Evolutionary conservation across 1,139 yeast genomes (phyloP).

Genomic region (Saccharomycopsis phalli): DNA sequence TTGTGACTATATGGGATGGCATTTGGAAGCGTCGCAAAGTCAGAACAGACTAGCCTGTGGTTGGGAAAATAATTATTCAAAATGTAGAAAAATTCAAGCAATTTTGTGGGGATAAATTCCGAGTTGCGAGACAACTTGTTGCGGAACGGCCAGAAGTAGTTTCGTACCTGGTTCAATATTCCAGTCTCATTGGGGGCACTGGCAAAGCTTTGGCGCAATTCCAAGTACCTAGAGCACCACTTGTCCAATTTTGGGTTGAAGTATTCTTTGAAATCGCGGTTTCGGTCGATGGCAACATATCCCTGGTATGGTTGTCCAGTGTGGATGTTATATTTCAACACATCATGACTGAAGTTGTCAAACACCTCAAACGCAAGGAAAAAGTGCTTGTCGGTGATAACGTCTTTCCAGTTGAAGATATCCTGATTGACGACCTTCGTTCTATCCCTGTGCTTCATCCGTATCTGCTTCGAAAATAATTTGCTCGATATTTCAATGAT

Average conservation of each 20-base stretch:
- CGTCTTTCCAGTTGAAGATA: slow-evolving; percentile 63
- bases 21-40: slow-evolving; percentile 59
- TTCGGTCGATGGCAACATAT: slow-evolving; percentile 61
- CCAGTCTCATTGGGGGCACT: slow-evolving; percentile 22
- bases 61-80: slow-evolving; percentile 62
- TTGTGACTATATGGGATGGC: slow-evolving; percentile 51
- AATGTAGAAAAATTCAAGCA: slow-evolving; percentile 57
- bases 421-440: slow-evolving; percentile 65
- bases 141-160: slow-evolving; percentile 47
- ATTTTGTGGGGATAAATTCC: slow-evolving; percentile 74
- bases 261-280: slow-evolving; percentile 72
- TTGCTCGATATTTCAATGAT: slow-evolving; percentile 71
- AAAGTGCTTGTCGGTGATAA: slow-evolving; percentile 63
- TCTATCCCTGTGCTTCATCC: slow-evolving; percentile 30
- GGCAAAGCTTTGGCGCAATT: slow-evolving; percentile 41
- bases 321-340: slow-evolving; percentile 61
- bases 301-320: slow-evolving; percentile 72
- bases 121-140: slow-evolving; percentile 58
- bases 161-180: slow-evolving; percentile 23
- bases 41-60: slow-evolving; percentile 65
- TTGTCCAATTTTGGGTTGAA: slow-evolving; percentile 61
- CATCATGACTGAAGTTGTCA: slow-evolving; percentile 80
- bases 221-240: slow-evolving; percentile 47
- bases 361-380: slow-evolving; percentile 78
- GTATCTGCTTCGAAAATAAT: slow-evolving; percentile 54